Percentiles rank a stretch among this genome's conserved stretches.
Evolutionary conservation across 2,329 filamentous ascomycete genomes (phyloP).

Genomic region (Cercospora zeae-maydis): DNA sequence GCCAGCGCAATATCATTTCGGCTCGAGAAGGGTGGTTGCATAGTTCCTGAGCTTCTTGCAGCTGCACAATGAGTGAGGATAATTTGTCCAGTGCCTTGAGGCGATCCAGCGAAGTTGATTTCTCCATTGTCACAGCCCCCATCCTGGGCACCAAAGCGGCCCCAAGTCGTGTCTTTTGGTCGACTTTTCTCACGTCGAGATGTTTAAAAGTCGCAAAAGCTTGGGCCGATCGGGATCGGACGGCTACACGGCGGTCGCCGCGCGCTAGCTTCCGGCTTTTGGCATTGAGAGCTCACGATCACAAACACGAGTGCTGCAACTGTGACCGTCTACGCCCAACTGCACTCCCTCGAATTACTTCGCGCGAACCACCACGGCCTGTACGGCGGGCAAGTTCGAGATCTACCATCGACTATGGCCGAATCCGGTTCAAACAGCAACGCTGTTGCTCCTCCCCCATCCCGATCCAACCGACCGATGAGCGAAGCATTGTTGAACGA

Average conservation of each 20-base stretch:
- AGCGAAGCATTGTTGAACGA: slow-evolving; percentile 98
- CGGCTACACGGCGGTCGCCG: neutral
- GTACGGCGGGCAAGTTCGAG: neutral
- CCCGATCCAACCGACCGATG: slow-evolving; percentile 72
- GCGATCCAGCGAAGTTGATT: slow-evolving; percentile 40
- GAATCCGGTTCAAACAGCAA: slow-evolving; percentile 51
- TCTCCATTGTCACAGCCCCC: slow-evolving; percentile 3
- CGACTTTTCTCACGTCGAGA: slow-evolving; percentile 13
- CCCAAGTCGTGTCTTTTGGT: neutral
- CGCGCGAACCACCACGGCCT: neutral
- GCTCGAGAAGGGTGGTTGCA: slow-evolving; percentile 34
- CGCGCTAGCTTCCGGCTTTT: slow-evolving; percentile 1
- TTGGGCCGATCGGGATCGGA: slow-evolving; percentile 1
- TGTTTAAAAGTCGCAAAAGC: slow-evolving; percentile 6
- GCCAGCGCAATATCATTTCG: slow-evolving; percentile 66
- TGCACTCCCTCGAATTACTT: neutral
- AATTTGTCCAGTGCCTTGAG: slow-evolving; percentile 39
- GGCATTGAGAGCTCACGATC: slow-evolving; percentile 4
- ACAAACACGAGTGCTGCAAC: neutral
- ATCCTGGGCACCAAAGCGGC: slow-evolving; percentile 6
- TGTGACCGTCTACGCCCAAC: neutral
- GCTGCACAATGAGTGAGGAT: slow-evolving; percentile 26
- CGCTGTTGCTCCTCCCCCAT: slow-evolving; percentile 59
- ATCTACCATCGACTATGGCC: slow-evolving; percentile 48
- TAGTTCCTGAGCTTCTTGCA: slow-evolving; percentile 30